Evolutionary conservation across 768 basidiomycete species (phyloP), one percentile per base, ranked within the genome.

Genomic region (Leccinellum rugosiceps): DNA sequence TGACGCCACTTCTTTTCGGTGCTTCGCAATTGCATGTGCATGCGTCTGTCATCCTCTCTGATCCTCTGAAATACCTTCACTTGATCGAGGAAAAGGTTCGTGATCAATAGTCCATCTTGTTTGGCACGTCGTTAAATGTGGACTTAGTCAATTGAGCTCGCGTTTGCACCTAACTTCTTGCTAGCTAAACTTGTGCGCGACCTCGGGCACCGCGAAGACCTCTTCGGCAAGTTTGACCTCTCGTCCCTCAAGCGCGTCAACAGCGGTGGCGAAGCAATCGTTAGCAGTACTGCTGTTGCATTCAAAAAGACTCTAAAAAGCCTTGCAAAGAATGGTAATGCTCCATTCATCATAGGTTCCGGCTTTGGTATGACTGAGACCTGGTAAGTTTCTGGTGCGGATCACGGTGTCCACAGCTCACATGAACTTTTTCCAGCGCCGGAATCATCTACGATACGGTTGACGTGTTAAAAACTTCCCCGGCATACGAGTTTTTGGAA

Each of bases 1-100:
- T 78, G 3, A 64, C 73, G 2, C 69, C 75, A 30, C 55, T 67
- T 43, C 59, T 68, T 14, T 68, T 67, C 38, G 72, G 72, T 2
- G 58, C 62, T 5, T 57, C 58, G 6, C 63, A 62, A 25, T 52
- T 65, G 21, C 55, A 59, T 38, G 55, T 63, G 25, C 55, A 62
- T 17, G 59, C 59, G 4, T 61, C 58, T 17, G 57, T 41, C 19
- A 60, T 68, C 30, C 43, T 63, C 19, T 59, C 61, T 0, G 64
- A 62, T 47, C 56, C 58, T 4, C 49, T 56, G 15, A 46, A 46
- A 15, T 55, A 59, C 25, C 58, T 46, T 17, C 23, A 8, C 23
- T 46, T 46, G 45, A 46, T 46, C 45, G 45, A 46, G 15, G 45
- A 46, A 46, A 26, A 17, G 38, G 38, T 41, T 5, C 17, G 38